A percentile compares a stretch with the other conserved stretches of the same genome.
Conservation (phyloP, 495 filamentous ascomycete species). For the Astrocystis sublimbata region DNA sequence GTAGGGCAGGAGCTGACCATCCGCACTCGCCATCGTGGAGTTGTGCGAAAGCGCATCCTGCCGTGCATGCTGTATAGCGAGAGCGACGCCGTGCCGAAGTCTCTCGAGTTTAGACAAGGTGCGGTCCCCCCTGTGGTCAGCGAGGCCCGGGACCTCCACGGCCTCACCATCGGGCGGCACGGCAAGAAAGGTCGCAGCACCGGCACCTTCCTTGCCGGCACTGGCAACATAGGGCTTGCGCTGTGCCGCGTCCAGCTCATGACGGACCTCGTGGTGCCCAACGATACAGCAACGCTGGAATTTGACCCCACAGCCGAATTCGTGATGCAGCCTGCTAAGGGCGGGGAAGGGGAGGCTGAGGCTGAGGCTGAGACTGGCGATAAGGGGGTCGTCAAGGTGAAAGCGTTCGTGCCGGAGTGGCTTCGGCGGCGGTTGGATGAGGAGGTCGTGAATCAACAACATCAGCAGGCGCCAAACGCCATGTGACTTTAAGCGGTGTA, state of each 20-base stretch:
- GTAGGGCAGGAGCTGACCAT: constrained; percentile 96
- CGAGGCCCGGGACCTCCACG: constrained; percentile 24
- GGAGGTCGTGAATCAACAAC: constrained; percentile 2
- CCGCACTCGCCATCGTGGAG: constrained; percentile 87
- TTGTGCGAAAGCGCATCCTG: constrained; percentile 87
- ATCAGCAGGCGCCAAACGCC: neutral
- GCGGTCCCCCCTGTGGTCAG: constrained; percentile 13
- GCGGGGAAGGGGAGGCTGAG: constrained; percentile 1
- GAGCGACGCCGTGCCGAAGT: constrained; percentile 31
- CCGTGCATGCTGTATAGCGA: constrained; percentile 71
- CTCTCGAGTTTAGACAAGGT: constrained; percentile 49
- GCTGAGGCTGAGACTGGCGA: neutral
- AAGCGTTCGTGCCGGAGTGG: constrained; percentile 89
- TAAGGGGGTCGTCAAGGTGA: constrained; percentile 58
- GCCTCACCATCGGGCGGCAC: constrained; percentile 42
- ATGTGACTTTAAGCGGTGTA: neutral
- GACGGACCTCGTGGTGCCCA: constrained; percentile 70
- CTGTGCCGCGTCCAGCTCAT: constrained; percentile 87
- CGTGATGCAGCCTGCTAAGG: constrained; percentile 39
- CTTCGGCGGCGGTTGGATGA: constrained; percentile 42
- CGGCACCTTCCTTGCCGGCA: constrained; percentile 72
- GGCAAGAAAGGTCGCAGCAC: constrained; percentile 63
- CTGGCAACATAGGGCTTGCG: constrained; percentile 87
- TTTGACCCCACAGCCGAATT: constrained; percentile 48
- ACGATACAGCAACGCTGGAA: constrained; percentile 55